Evolutionary conservation across 2,329 filamentous ascomycete genomes (phyloP).

Genomic region (Penicillium hordei): DNA sequence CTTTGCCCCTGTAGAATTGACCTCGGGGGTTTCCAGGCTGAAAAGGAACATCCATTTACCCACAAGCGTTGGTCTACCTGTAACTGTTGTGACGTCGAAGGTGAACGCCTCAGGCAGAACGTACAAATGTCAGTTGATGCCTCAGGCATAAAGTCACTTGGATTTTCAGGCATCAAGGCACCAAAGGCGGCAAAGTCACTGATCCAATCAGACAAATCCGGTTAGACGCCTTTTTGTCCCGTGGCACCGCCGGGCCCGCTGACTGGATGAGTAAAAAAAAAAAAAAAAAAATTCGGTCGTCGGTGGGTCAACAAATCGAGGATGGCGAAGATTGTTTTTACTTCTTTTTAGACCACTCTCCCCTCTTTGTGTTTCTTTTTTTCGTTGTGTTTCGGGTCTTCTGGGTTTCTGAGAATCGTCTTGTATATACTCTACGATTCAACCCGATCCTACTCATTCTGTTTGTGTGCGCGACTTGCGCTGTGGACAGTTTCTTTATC

Average conservation of each 20-base stretch:
- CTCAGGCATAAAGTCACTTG: not conserved
- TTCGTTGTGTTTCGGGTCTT: constrained; percentile 5
- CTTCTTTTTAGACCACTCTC: constrained; percentile 10
- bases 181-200: too few species aligned
- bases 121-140: not conserved
- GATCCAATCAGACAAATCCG: constrained; percentile 1
- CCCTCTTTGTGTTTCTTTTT: constrained; percentile 12
- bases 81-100: not conserved
- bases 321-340: constrained; percentile 6
- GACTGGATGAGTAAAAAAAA: constrained; percentile 13
- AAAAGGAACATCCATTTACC: constrained; percentile 2
- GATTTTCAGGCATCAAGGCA: not conserved
- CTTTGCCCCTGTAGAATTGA: not conserved
- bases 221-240: constrained; percentile 2
- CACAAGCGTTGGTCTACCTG: not conserved
- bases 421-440: constrained; percentile 8
- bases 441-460: constrained; percentile 1
- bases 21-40: not conserved
- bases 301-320: constrained; percentile 9
- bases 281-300: constrained; percentile 8
- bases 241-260: constrained; percentile 5
- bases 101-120: not conserved
- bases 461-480: constrained; percentile 9
- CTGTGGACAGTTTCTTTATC: constrained; percentile 3
- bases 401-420: constrained; percentile 6